Evolutionary conservation across 495 filamentous ascomycete genomes (phyloP).

Genomic region (Aspergillus panamensis): DNA sequence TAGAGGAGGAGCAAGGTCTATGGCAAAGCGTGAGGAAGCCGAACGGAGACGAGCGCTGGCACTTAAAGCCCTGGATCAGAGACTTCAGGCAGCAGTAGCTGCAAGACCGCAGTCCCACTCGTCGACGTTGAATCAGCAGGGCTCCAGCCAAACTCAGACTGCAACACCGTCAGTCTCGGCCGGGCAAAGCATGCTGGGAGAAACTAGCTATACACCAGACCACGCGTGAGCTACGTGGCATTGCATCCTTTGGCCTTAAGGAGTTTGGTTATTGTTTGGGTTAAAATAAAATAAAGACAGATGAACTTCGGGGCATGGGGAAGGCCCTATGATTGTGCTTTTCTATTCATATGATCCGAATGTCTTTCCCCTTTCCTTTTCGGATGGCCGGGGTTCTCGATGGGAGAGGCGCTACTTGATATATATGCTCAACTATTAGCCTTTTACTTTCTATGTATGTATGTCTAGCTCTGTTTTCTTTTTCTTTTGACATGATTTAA

Average conservation of each 20-base stretch:
- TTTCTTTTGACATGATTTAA: neutral
- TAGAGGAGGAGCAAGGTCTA: slow-evolving; percentile 39
- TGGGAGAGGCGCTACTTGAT: neutral
- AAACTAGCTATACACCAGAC: slow-evolving; percentile 67
- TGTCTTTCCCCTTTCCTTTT: neutral
- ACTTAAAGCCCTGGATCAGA: slow-evolving; percentile 85
- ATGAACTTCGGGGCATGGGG: neutral
- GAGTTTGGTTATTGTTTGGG: slow-evolving; percentile 20
- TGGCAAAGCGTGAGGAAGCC: slow-evolving; percentile 75
- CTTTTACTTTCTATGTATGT: neutral
- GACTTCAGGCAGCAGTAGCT: slow-evolving; percentile 76
- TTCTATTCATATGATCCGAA: neutral
- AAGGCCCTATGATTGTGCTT: neutral
- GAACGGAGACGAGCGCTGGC: slow-evolving; percentile 86
- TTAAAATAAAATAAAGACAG: neutral
- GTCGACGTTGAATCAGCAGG: slow-evolving; percentile 41
- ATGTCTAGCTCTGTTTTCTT: neutral
- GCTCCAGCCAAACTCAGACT: slow-evolving; percentile 33
- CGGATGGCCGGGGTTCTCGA: neutral
- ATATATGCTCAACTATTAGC: slow-evolving; percentile 6
- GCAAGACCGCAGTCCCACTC: slow-evolving; percentile 34
- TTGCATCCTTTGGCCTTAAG: slow-evolving; percentile 11
- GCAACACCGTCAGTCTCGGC: slow-evolving; percentile 31
- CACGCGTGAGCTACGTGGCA: slow-evolving; percentile 35
- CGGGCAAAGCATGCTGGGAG: slow-evolving; percentile 55